Evolutionary conservation across 257 asterid genomes (phyloP), one percentile per base, ranked within the genome.

Genomic region (Handroanthus guayacan): DNA sequence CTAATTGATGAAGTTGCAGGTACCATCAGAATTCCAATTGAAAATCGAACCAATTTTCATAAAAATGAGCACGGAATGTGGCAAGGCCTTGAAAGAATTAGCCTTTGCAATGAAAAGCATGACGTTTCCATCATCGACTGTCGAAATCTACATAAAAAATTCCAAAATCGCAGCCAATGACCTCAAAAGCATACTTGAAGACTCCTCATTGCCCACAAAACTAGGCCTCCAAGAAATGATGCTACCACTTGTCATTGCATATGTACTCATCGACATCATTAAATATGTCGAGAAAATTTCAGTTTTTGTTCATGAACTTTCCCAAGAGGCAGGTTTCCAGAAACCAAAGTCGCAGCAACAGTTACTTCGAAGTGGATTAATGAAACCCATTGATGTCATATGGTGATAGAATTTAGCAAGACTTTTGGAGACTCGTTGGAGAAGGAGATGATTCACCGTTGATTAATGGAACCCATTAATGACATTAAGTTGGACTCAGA

Each of bases 211-310:
- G 5, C 79, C 78, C 51, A 44, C 54, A 18, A 76, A 81, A 47
- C 1, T 67, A 12, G 71, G 79, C 16, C 74, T 86, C 3, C 54
- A 76, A 16, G 86, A 87, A 74, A 78, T 83, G 44, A 56, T 86
- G 31, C 89, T 76, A 20, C 69, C 69, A 1, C 63, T 86, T 4
- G 67, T 92, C 0, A 75, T 82, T 11, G 86, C 90, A 2, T 87
- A 89, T 1, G 75, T 87, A 16, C 80, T 87, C 9, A 79, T 79
- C 48, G 86, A 88, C 67, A 73, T 85, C 62, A 77, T 79, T 25
- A 71, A 83, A 10, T 80, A 85, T 47, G 60, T 86, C 12, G 90
- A 89, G 2, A 79, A 65, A 45, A 74, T 91, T 10, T 84, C 86
- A 2, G 79, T 71, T 6, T 75, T 86, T 5, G 75, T 87, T 6